Base-by-base conservation (phyloP, 305 asterid species). In the Solanum hybrid region DNA sequence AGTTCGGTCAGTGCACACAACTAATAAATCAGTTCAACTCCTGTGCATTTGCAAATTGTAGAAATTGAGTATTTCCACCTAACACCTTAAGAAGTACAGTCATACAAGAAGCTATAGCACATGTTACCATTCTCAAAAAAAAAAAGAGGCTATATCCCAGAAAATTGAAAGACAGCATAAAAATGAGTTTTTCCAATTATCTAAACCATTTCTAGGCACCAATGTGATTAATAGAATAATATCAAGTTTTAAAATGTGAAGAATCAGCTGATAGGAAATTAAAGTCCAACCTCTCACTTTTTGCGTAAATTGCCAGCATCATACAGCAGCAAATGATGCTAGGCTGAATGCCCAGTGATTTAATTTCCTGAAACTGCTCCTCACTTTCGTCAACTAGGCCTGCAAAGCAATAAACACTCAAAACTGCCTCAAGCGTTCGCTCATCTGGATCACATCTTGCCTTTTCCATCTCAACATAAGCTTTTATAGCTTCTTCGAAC, bases 371-470 rank as follows among this genome's bases (percentile, higher is more conserved):
- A 94, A 97, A 96, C 91, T 97, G 99, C 91, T 91, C 96, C 92
- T 93, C 98, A 87, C 99, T 94, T 93, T 97, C 99, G 76, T 96
- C 98, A 51, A 95, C 96, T 85, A 97, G 98, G 51, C 98, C 96
- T 26, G 99, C 99, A 92, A 95, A 94, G 94, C 97, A 96, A 91
- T 97, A 97, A 64, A 97, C 98, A 88, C 99, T 95, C 96, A 97
- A 92, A 88, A 96, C 98, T 45, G 96, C 99, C 92, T 97, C 99
- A 88, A 97, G 98, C 15, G 99, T 97, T 92, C 92, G 92, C 87
- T 97, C 99, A 93, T 97, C 99, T 85, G 99, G 98, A 94, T 96
- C 96, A 86, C 99, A 95, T 88, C 98, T 92, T 88, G 92, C 96
- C 93, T 95, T 96, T 91, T 97, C 99, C 99, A 97, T 96, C 88